These are phyloP conservation scores for Talaromyces verruculosus DNA, from an alignment of 2,329 filamentous ascomycete species.

Conservation along the genomic window DNA sequence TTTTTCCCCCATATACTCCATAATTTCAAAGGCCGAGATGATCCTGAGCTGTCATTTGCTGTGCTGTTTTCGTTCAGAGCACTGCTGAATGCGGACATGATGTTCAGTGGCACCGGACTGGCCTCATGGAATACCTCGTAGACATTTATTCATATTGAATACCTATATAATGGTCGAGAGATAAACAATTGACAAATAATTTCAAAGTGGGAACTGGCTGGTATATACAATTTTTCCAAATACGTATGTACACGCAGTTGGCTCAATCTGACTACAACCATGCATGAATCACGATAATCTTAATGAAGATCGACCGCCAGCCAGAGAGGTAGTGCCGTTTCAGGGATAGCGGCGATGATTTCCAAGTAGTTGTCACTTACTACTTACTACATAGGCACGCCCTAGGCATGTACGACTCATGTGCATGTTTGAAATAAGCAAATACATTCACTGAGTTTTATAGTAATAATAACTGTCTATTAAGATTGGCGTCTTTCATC, in stretches of 20 bases:
- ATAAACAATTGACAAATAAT: not conserved
- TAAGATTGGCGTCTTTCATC: not conserved
- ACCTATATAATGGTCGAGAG: too few species aligned
- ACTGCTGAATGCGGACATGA: constrained; percentile 8
- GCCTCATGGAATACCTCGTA: not conserved
- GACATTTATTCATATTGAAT: not conserved
- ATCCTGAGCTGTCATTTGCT: constrained; percentile 6
- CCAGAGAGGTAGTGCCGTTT: constrained; percentile 5
- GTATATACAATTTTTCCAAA: not conserved
- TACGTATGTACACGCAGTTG: not conserved
- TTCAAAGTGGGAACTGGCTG: not conserved
- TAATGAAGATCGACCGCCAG: not conserved
- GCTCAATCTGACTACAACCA: not conserved
- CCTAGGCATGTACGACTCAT: not conserved
- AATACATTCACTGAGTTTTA: not conserved
- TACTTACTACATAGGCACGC: not conserved
- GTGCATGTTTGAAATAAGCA: not conserved
- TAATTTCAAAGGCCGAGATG: not conserved
- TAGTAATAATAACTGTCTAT: not conserved
- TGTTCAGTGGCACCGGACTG: constrained; percentile 8
- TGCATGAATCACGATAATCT: not conserved
- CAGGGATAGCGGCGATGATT: constrained; percentile 1
- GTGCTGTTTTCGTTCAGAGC: not conserved
- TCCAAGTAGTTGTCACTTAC: too few species aligned
- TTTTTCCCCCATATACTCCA: not conserved